Evolutionary conservation across 2,329 filamentous ascomycete genomes (phyloP).

Genomic region (Periconia digitata): DNA sequence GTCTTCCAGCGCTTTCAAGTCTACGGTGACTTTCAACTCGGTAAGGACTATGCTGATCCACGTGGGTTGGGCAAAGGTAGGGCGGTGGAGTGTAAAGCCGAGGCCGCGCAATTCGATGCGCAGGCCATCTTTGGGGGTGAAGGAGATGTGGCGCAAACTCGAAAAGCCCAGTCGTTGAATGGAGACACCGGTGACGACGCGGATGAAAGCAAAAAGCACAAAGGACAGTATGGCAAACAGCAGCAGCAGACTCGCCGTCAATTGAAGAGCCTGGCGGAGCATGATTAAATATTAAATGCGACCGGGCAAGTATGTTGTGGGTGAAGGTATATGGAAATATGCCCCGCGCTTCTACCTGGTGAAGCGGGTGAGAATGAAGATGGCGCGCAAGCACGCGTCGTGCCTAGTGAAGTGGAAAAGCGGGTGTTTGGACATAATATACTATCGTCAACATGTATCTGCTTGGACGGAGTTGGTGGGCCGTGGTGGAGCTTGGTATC

Average conservation of each 20-base stretch:
- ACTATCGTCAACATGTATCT: background rate
- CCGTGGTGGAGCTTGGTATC: background rate
- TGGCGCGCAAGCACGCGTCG: constrained; percentile 30
- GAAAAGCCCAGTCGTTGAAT: constrained; percentile 95
- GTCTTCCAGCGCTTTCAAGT: constrained; percentile 65
- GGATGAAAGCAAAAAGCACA: constrained; percentile 87
- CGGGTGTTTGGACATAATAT: constrained; percentile 35
- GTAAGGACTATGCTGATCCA: constrained; percentile 90
- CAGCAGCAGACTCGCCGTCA: constrained; percentile 81
- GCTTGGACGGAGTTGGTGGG: background rate
- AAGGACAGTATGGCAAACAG: constrained; percentile 90
- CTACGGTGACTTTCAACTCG: constrained; percentile 81
- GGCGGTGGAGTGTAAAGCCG: constrained; percentile 84
- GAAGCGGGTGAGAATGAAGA: constrained; percentile 21
- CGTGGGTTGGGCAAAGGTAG: constrained; percentile 95
- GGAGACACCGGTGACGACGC: constrained; percentile 89
- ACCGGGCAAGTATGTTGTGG: background rate
- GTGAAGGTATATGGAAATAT: background rate
- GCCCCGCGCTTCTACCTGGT: constrained; percentile 42
- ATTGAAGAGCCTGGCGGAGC: constrained; percentile 56
- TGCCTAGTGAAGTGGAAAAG: constrained; percentile 20
- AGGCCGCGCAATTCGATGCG: constrained; percentile 87
- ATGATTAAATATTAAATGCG: background rate
- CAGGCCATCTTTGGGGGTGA: constrained; percentile 84
- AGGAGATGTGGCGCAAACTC: constrained; percentile 86